Conservation (phyloP, 2,329 filamentous ascomycete species). For the Hypoxylon sp. region DNA sequence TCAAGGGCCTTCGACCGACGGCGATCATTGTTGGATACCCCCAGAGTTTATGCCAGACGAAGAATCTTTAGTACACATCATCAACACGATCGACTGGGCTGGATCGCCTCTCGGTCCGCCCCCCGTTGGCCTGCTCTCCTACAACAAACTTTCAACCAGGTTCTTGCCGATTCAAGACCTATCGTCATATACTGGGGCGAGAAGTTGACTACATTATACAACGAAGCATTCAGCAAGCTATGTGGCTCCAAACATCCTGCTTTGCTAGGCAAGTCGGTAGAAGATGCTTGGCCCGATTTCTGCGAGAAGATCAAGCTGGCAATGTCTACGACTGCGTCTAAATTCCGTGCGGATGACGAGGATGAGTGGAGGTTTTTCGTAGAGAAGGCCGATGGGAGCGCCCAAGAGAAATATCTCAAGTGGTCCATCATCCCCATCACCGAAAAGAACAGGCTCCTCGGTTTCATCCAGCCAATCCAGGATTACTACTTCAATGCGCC, state of each 20-base stretch:
- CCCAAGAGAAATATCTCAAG: conserved; percentile 64
- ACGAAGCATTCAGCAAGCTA: conserved; percentile 76
- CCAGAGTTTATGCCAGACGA: conserved; percentile 57
- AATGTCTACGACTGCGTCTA: conserved; percentile 56
- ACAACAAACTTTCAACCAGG: conserved; percentile 61
- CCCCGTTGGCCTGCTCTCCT: conserved; percentile 63
- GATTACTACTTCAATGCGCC: conserved; percentile 63
- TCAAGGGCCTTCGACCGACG: conserved; percentile 38
- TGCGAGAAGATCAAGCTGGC: conserved; percentile 57
- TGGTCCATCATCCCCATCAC: conserved; percentile 65
- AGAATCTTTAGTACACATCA: conserved; percentile 58
- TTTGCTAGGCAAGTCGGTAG: conserved; percentile 72
- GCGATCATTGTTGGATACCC: conserved; percentile 51
- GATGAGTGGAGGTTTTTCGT: conserved; percentile 64
- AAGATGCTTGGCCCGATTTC: conserved; percentile 72
- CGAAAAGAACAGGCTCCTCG: conserved; percentile 60
- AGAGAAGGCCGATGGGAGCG: conserved; percentile 58
- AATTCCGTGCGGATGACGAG: conserved; percentile 56
- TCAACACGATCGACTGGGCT: conserved; percentile 64
- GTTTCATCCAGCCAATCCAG: conserved; percentile 63
- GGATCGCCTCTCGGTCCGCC: conserved; percentile 64
- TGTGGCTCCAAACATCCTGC: conserved; percentile 75
- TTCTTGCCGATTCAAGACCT: conserved; percentile 63
- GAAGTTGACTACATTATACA: conserved; percentile 76
- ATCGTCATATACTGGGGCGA: conserved; percentile 76